phyloP scores from a whole-genome alignment of 352 stramenopile genomes.

The Globisporangium nodosum region DNA sequence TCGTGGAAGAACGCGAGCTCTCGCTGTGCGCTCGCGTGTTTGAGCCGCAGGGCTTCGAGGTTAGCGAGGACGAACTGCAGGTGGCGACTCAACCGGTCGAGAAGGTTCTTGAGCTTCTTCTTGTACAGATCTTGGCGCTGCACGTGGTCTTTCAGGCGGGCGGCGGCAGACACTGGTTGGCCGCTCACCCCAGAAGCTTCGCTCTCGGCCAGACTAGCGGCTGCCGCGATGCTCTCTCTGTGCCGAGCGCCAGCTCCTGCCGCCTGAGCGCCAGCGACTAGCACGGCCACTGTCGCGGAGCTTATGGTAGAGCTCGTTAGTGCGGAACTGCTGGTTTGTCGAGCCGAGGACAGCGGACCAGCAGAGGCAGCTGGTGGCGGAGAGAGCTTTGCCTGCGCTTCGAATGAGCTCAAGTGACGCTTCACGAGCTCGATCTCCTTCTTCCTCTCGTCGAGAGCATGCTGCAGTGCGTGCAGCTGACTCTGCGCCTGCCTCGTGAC shows the following conservation, averaged over 20 bases:
- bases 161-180: not conserved
- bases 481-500: conserved; percentile 39
- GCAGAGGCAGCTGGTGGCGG: not conserved
- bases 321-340: not conserved
- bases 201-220: not conserved
- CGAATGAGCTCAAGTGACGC: conserved; percentile 29
- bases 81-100: conserved; percentile 32
- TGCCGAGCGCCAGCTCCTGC: conserved; percentile 6
- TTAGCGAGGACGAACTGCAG: conserved; percentile 33
- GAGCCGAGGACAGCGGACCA: not conserved
- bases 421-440: conserved; percentile 33
- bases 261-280: conserved; percentile 2
- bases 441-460: conserved; percentile 21
- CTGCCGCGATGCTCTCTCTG: conserved; percentile 7
- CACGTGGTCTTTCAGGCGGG: conserved; percentile 35
- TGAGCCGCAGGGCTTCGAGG: conserved; percentile 22
- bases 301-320: not conserved
- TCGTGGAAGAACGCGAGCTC: conserved; percentile 31
- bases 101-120: conserved; percentile 42
- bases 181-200: not conserved
- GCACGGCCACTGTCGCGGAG: not conserved
- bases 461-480: conserved; percentile 38
- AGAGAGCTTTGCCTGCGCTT: conserved; percentile 1
- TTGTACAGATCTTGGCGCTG: conserved; percentile 47
- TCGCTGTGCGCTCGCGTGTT: conserved; percentile 16